Evolutionary conservation across 306 rosid species (phyloP), one percentile per base, ranked within the genome.

Genomic region (Sechiopsis laciniata): DNA sequence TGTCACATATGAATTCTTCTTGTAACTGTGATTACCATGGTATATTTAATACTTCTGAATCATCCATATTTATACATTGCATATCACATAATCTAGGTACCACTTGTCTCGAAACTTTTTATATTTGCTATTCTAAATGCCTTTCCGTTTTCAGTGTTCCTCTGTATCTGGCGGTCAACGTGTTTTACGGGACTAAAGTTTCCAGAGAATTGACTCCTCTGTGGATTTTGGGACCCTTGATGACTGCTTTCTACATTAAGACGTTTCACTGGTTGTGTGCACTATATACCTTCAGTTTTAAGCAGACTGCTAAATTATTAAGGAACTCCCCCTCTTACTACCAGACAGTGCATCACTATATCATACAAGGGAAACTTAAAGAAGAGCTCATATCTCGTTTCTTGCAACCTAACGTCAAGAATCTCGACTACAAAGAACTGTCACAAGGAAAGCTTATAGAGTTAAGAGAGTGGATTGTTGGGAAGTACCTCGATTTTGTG

Each of bases 201-300:
- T 87, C 95, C 0, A 90, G 77, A 80, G 97, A 92, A 83, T 81
- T 92, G 81, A 83, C 88, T 51, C 97, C 97, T 35, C 78, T 92
- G 58, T 92, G 97, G 97, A 74, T 90, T 79, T 26, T 84, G 53
- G 97, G 95, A 32, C 96, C 97, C 46, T 21, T 88, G 2, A 32
- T 85, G 35, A 79, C 85, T 72, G 96, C 95, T 67, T 77, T 90
- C 73, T 80, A 92, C 84, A 20, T 90, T 77, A 87, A 83, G 84
- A 73, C 88, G 76, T 7, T 90, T 75, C 88, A 73, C 50, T 64
- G 84, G 87, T 22, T 92, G 74, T 77, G 78, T 51, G 72, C 86
- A 2, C 86, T 92, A n/a, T 90, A 88, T 73, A 79, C 79, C 78
- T 92, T 87, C 84, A 81, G 82, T 88, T 88, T 89, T 87, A 92